Percentiles rank a stretch among this genome's conserved stretches.
Conservation (phyloP, 2,329 filamentous ascomycete genomes). For the Fusarium nematophilum region DNA sequence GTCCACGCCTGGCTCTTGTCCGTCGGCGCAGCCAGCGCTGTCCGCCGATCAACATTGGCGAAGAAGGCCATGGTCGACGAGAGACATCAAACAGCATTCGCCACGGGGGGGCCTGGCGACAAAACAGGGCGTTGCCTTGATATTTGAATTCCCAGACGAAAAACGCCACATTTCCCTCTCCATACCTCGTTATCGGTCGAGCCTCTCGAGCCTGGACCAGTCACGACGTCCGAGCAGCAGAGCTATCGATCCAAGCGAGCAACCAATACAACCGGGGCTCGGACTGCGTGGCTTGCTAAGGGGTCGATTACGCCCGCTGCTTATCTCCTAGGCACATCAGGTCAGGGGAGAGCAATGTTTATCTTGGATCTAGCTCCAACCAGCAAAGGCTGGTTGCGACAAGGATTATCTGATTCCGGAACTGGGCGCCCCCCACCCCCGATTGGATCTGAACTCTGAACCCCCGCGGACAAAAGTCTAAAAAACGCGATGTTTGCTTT, state of each 20-base stretch:
- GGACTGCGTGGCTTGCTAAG: neutral
- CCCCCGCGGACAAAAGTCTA: neutral
- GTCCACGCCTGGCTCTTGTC: neutral
- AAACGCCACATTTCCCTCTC: neutral
- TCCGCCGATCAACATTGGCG: conserved; percentile 1
- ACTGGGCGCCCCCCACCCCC: neutral
- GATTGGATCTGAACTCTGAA: neutral
- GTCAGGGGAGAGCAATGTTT: neutral
- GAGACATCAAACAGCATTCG: no score
- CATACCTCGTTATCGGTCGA: neutral
- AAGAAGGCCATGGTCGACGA: neutral
- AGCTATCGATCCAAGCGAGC: neutral
- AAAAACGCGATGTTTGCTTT: no score
- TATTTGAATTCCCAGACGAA: neutral
- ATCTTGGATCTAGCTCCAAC: neutral
- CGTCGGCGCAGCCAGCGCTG: neutral
- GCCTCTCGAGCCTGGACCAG: neutral
- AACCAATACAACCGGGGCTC: neutral
- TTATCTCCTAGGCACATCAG: neutral
- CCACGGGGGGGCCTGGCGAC: neutral
- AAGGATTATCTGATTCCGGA: neutral
- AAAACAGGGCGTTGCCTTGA: neutral
- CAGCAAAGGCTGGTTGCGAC: neutral
- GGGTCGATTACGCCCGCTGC: neutral
- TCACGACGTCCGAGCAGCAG: neutral